A percentile compares a stretch with the other conserved stretches of the same genome.
Conservation (phyloP, 768 basidiomycete species). For the Suillus paluster region DNA sequence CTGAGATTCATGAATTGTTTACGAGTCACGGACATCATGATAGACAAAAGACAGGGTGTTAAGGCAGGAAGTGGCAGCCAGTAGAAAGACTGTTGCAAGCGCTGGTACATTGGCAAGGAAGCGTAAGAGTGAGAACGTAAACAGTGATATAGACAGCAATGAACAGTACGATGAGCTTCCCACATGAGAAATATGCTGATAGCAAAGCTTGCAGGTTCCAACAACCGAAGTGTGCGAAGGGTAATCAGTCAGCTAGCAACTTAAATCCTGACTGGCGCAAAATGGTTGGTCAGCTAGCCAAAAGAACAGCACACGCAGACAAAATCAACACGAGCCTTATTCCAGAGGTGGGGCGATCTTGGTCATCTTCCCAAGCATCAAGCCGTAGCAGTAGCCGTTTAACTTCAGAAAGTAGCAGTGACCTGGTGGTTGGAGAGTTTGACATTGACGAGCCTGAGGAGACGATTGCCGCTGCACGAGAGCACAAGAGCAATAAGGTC, state of each 20-base stretch:
- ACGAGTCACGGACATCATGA: too few relatives aligned
- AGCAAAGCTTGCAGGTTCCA: too few relatives aligned
- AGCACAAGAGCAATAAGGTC: not conserved
- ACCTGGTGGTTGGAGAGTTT: conserved; percentile 4
- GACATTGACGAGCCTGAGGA: not conserved
- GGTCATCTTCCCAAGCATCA: too few relatives aligned
- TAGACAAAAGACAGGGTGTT: not conserved
- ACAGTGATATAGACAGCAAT: too few relatives aligned
- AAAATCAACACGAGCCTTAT: not conserved
- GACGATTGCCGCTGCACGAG: not conserved
- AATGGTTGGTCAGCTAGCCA: not conserved
- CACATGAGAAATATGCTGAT: not conserved
- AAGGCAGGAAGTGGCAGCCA: not conserved
- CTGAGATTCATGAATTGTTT: too few relatives aligned
- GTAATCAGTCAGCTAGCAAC: not conserved
- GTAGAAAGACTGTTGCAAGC: not conserved
- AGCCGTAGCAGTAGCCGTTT: not conserved
- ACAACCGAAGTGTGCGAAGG: not conserved
- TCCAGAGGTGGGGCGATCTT: not conserved
- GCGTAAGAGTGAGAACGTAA: not conserved
- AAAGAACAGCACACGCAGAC: not conserved
- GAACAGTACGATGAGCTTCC: too few relatives aligned
- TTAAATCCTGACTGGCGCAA: not conserved
- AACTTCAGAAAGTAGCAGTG: not conserved
- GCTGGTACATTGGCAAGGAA: not conserved